phyloP scores from a whole-genome alignment of 2,329 filamentous ascomycete genomes.

The Stagonosporopsis cucurbitacearum region DNA sequence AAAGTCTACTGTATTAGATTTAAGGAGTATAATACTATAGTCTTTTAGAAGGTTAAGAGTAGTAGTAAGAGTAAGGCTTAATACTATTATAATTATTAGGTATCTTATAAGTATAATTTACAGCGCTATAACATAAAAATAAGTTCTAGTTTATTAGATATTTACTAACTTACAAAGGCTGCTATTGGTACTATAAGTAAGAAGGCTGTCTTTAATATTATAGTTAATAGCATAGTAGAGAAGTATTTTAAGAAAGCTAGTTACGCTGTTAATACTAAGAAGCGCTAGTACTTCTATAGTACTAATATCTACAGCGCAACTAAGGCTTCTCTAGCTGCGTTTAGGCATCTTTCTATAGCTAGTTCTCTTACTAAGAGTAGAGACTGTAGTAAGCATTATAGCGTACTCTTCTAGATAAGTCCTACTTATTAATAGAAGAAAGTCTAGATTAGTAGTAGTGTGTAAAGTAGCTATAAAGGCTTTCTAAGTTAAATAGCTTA shows the following conservation, averaged over 20 bases:
- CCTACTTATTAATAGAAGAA: not conserved
- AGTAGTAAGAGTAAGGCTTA: not conserved
- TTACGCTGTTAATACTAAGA: constrained; percentile 2
- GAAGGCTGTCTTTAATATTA: not conserved
- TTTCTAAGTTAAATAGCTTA: constrained; percentile 1
- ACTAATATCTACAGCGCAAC: not conserved
- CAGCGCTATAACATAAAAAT: not conserved
- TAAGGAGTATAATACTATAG: not conserved
- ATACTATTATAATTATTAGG: not conserved
- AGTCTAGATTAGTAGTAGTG: not conserved
- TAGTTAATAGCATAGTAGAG: not conserved
- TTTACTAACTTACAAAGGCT: not conserved
- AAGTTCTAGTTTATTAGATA: not conserved
- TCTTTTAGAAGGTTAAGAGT: not conserved
- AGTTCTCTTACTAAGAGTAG: not conserved
- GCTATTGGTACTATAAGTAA: not conserved
- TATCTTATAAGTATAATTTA: not conserved
- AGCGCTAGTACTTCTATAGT: constrained; percentile 5
- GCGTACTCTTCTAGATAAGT: not conserved
- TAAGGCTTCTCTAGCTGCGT: not conserved
- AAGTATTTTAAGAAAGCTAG: not conserved
- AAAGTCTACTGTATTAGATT: not conserved
- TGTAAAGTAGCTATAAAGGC: not conserved
- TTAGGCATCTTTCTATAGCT: not conserved
- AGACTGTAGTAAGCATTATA: not conserved